Percentiles rank a stretch among this genome's conserved stretches.
These are phyloP conservation scores for Lachnellula subtilissima DNA, from an alignment of 2,329 filamentous ascomycete genomes.

Conservation along the genomic window DNA sequence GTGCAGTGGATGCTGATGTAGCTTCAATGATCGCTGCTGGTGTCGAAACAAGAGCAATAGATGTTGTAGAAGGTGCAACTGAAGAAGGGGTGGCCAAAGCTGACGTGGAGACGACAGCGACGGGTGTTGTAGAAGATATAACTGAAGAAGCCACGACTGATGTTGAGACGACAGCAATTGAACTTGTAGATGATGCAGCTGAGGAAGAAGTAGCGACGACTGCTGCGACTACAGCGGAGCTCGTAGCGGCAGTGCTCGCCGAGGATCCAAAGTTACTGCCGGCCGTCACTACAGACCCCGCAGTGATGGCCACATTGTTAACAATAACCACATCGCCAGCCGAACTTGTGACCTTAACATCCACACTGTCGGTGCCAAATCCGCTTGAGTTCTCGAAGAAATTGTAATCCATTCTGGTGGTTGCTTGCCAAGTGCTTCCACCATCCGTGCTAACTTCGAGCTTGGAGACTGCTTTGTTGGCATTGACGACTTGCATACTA, in stretches of 20 bases:
- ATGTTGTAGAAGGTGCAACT: not conserved
- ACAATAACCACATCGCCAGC: slow-evolving; percentile 48
- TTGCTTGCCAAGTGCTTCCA: slow-evolving; percentile 54
- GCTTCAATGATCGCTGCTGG: not conserved
- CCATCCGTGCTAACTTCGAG: slow-evolving; percentile 59
- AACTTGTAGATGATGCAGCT: not conserved
- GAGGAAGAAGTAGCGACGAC: not conserved
- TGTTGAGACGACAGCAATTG: not conserved
- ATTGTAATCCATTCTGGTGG: slow-evolving; percentile 51
- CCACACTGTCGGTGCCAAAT: slow-evolving; percentile 49
- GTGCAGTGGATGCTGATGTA: not conserved
- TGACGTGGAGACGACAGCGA: not conserved
- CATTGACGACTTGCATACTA: slow-evolving; percentile 60
- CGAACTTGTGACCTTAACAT: slow-evolving; percentile 50
- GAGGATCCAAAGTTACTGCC: slow-evolving; percentile 23
- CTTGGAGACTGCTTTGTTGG: slow-evolving; percentile 49
- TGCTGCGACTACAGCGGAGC: not conserved
- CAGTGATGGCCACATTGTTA: slow-evolving; percentile 42
- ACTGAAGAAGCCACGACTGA: not conserved
- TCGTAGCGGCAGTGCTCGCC: not conserved
- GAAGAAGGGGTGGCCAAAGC: not conserved
- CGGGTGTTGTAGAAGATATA: not conserved
- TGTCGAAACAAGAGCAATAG: too few relatives aligned
- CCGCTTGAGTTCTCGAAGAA: slow-evolving; percentile 57
- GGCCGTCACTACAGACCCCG: slow-evolving; percentile 17